phyloP scores from a whole-genome alignment of 148 eudicot genomes.

The Spergularia marina region DNA sequence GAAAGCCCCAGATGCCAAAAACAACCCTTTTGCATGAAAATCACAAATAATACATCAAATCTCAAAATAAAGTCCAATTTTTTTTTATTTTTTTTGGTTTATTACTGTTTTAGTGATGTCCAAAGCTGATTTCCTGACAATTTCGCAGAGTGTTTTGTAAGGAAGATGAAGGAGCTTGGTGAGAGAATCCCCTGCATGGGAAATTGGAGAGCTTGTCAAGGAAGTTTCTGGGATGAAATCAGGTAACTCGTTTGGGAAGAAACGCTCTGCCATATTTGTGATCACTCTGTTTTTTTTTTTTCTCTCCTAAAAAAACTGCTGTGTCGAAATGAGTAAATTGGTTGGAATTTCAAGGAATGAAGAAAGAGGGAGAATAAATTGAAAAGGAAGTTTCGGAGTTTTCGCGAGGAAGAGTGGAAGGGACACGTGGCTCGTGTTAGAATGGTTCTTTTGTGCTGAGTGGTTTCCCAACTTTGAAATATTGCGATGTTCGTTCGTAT shows the following conservation, averaged over 20 bases:
- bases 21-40: not conserved
- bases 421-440: conserved; percentile 17
- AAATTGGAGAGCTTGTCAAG: not conserved
- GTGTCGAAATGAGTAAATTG: not conserved
- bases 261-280: conserved; percentile 70
- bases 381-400: no score
- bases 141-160: conserved; percentile 38
- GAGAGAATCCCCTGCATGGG: conserved; percentile 40
- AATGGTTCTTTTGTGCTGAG: not conserved
- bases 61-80: not conserved
- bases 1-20: conserved; percentile 19
- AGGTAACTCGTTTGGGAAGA: conserved; percentile 69
- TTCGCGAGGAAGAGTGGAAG: no score
- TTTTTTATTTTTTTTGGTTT: not conserved
- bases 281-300: not conserved
- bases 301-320: not conserved
- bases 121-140: conserved; percentile 46
- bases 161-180: conserved; percentile 63
- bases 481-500: no score
- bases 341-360: not conserved
- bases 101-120: conserved; percentile 55
- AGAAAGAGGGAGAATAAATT: not conserved
- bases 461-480: not conserved
- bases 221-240: conserved; percentile 47
- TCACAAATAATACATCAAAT: conserved; percentile 2